A percentile compares a stretch with the other conserved stretches of the same genome.
phyloP scores from a whole-genome alignment of 306 rosid genomes.

The Prosopis cineraria region DNA sequence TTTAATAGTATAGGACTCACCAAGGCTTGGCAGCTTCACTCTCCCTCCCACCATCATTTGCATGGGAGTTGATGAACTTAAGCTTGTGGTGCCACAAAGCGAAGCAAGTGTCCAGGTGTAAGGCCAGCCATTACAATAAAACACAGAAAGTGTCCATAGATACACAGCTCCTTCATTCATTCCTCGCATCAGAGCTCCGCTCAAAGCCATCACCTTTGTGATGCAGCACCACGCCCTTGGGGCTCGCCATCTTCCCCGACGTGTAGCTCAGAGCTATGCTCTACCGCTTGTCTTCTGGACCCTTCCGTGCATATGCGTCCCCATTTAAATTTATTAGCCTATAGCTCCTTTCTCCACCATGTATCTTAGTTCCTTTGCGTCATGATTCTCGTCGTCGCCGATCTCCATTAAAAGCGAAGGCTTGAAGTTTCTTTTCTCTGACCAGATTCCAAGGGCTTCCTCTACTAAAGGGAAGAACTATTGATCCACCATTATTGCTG shows the following conservation, averaged over 20 bases:
- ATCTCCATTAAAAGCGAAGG: slow-evolving; percentile 72
- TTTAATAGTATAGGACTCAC: no score
- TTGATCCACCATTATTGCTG: slow-evolving; percentile 63
- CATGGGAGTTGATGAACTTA: no score
- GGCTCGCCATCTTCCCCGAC: no score
- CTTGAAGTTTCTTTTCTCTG: no score
- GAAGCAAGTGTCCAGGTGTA: slow-evolving; percentile 90
- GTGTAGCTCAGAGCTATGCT: no score
- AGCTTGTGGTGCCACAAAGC: slow-evolving; percentile 76
- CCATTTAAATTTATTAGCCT: slow-evolving; percentile 72
- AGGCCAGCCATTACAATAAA: slow-evolving; percentile 97
- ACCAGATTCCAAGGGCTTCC: slow-evolving; percentile 73
- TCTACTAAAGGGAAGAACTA: slow-evolving; percentile 58
- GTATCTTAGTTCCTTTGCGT: slow-evolving; percentile 47
- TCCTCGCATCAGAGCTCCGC: slow-evolving; percentile 72
- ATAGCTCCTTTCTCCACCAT: slow-evolving; percentile 56
- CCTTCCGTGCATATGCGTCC: slow-evolving; percentile 79
- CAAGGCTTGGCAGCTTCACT: no score
- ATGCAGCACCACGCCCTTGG: no score
- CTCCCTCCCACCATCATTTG: no score
- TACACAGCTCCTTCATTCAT: slow-evolving; percentile 87
- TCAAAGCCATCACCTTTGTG: slow-evolving; percentile 65
- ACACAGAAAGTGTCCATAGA: slow-evolving; percentile 93
- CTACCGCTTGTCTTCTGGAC: slow-evolving; percentile 97
- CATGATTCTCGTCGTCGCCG: slow-evolving; percentile 76